Evolutionary conservation across 805 yeast species (phyloP).

Genomic region (Komagataella phaffii): DNA sequence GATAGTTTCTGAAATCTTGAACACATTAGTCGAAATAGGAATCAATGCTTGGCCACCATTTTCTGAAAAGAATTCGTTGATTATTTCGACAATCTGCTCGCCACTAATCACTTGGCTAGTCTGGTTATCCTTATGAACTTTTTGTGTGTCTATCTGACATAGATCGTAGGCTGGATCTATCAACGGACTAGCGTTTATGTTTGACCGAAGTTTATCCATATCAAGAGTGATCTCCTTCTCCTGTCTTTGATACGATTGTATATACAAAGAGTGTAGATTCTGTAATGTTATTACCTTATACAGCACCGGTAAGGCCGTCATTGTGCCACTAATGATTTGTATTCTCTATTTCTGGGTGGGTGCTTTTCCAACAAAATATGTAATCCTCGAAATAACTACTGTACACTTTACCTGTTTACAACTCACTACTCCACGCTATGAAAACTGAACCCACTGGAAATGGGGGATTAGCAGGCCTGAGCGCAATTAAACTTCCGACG

Average conservation of each 20-base stretch:
- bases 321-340: background rate
- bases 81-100: conserved; percentile 20
- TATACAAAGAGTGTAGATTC: conserved; percentile 20
- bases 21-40: conserved; percentile 18
- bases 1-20: conserved; percentile 16
- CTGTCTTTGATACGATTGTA: conserved; percentile 17
- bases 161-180: conserved; percentile 21
- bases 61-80: conserved; percentile 13
- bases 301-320: conserved; percentile 14
- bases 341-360: conserved; percentile 1
- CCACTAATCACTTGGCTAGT: conserved; percentile 15
- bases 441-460: background rate
- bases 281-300: conserved; percentile 23
- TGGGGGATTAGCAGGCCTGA: background rate
- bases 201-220: conserved; percentile 19
- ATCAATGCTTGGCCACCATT: conserved; percentile 13
- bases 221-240: conserved; percentile 20
- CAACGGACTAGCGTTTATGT: conserved; percentile 22
- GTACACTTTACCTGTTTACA: conserved; percentile 4
- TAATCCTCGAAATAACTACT: conserved; percentile 10
- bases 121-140: conserved; percentile 10
- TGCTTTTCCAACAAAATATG: conserved; percentile 6
- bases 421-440: background rate
- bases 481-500: background rate
- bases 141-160: conserved; percentile 15